These are phyloP conservation scores for Cajanus cajan DNA, from an alignment of 306 rosid genomes.

Conservation along the genomic window DNA sequence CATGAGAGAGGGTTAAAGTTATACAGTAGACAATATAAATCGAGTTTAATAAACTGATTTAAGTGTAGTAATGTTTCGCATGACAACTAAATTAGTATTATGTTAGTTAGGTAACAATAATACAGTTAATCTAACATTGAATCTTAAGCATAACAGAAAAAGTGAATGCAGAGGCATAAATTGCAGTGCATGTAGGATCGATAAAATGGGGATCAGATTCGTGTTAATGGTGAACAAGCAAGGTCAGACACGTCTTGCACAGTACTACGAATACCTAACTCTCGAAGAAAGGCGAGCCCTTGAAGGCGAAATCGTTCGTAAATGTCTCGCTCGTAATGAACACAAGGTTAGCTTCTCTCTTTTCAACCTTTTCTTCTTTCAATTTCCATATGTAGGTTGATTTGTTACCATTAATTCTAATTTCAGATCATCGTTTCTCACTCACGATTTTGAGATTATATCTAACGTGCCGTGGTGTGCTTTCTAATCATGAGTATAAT, in stretches of 20 bases:
- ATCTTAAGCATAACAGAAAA: background rate
- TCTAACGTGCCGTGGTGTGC: too few species aligned
- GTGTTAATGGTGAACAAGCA: slow-evolving; percentile 92
- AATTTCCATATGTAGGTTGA: too few species aligned
- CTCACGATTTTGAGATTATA: too few species aligned
- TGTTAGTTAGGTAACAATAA: background rate
- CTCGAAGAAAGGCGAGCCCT: slow-evolving; percentile 83
- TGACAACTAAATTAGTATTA: background rate
- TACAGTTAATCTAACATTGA: background rate
- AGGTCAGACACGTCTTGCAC: slow-evolving; percentile 94
- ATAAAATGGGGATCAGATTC: slow-evolving; percentile 85
- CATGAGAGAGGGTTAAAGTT: background rate
- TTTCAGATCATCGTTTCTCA: too few species aligned
- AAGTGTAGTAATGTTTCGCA: background rate
- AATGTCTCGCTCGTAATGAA: slow-evolving; percentile 86
- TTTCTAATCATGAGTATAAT: too few species aligned
- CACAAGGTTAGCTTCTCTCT: slow-evolving; percentile 52
- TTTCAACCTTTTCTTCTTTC: background rate
- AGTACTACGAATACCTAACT: slow-evolving; percentile 80
- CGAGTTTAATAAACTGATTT: background rate
- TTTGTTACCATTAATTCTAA: too few species aligned
- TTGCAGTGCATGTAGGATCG: background rate
- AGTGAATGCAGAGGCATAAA: background rate
- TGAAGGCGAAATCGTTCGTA: slow-evolving; percentile 89
- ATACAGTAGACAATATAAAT: background rate